A percentile compares a stretch with the other conserved stretches of the same genome.
Conservation (phyloP, 441 rosid genomes). For the Corymbia calophylla region DNA sequence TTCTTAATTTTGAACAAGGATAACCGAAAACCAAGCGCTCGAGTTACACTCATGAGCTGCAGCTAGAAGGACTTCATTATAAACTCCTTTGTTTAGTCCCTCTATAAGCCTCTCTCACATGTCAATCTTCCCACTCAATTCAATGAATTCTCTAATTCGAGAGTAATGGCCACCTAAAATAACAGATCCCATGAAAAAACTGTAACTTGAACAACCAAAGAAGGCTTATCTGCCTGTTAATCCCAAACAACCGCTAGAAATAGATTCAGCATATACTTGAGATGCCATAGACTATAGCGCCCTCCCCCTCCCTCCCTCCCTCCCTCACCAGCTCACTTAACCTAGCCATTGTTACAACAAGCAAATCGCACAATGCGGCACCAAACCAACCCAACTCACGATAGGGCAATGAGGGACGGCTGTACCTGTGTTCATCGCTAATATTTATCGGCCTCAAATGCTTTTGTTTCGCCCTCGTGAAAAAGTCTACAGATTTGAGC, state of each 20-base stretch:
- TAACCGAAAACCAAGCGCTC: neutral
- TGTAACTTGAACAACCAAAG: neutral
- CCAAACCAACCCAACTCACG: neutral
- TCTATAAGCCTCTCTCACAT: neutral
- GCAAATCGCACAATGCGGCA: neutral
- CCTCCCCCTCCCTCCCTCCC: neutral
- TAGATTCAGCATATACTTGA: neutral
- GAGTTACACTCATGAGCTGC: neutral
- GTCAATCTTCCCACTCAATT: neutral
- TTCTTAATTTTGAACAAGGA: neutral
- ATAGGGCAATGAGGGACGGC: neutral
- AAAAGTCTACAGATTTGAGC: conserved; percentile 39
- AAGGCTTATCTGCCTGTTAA: neutral
- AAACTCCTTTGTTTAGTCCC: neutral
- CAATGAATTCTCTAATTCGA: neutral
- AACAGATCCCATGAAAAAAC: neutral
- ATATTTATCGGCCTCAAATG: conserved; percentile 61
- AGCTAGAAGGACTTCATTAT: neutral
- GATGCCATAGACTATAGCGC: neutral
- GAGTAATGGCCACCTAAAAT: neutral
- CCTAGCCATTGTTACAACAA: neutral
- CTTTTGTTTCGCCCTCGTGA: conserved; percentile 84
- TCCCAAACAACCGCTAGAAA: neutral
- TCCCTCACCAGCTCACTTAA: neutral
- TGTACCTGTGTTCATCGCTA: conserved; percentile 81